These are phyloP conservation scores for Acanthamoeba pearcei DNA, from an alignment of 208 protist species.

Conservation along the genomic window DNA sequence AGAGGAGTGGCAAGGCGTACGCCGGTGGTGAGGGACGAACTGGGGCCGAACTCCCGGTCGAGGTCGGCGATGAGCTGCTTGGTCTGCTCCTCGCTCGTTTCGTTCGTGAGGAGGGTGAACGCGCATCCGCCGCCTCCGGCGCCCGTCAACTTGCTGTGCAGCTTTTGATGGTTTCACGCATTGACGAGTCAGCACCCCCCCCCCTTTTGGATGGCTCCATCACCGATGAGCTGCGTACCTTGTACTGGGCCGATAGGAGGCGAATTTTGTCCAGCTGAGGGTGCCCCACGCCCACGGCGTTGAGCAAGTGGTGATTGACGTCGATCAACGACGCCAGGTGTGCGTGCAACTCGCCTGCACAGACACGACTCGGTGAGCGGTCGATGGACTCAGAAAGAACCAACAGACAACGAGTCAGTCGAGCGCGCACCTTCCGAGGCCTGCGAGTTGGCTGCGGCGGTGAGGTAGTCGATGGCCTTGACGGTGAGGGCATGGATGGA, in stretches of 20 bases:
- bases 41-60: slow-evolving; percentile 12
- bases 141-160: slow-evolving; percentile 72
- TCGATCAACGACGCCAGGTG: slow-evolving; percentile 69
- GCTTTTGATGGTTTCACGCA: neutral
- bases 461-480: neutral
- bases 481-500: slow-evolving; percentile 67
- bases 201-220: neutral
- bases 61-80: neutral
- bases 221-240: neutral
- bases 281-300: slow-evolving; percentile 63
- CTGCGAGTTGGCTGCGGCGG: neutral
- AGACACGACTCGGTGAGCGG: neutral
- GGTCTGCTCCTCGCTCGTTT: neutral
- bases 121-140: slow-evolving; percentile 69
- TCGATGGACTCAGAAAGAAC: neutral
- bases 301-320: slow-evolving; percentile 76
- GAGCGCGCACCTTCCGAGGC: neutral
- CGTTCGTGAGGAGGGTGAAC: slow-evolving; percentile 63
- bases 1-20: neutral
- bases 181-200: neutral
- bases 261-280: slow-evolving; percentile 58
- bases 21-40: slow-evolving; percentile 35
- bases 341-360: neutral
- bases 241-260: neutral
- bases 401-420: neutral